Percentiles rank a stretch among this genome's conserved stretches.
phyloP scores from a whole-genome alignment of 805 yeast genomes.

The Wickerhamiella brachini region DNA sequence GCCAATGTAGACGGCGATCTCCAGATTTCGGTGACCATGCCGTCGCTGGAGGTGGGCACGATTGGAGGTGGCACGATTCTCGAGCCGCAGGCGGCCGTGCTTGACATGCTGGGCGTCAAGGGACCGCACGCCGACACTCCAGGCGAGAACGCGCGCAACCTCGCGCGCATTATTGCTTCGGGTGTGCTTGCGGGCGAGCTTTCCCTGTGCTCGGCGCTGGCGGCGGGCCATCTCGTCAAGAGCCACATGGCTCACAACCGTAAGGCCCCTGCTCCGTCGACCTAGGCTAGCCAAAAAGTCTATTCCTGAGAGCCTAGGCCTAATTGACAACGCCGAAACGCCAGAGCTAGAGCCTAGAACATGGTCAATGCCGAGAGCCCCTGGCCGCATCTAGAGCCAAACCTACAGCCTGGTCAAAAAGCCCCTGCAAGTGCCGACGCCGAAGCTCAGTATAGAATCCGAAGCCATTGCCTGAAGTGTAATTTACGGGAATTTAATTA shows the following conservation, averaged over 20 bases:
- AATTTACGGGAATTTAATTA: not conserved
- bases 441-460: not conserved
- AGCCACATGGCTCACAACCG: constrained; percentile 96
- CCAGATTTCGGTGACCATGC: constrained; percentile 95
- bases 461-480: not conserved
- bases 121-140: constrained; percentile 93
- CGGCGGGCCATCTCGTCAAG: constrained; percentile 96
- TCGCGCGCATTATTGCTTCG: constrained; percentile 85
- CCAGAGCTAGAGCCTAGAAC: no score
- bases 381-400: no score
- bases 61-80: constrained; percentile 98
- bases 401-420: no score
- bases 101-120: constrained; percentile 82
- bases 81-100: constrained; percentile 94
- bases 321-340: no score
- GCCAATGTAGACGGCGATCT: constrained; percentile 68
- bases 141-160: constrained; percentile 86
- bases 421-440: no score
- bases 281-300: no score
- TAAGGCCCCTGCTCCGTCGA: constrained; percentile 34
- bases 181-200: constrained; percentile 94
- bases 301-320: no score
- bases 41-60: constrained; percentile 96
- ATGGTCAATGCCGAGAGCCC: no score
- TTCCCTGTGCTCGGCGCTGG: constrained; percentile 87